These are phyloP conservation scores for Clitopilus hobsonii DNA, from an alignment of 768 basidiomycete genomes.

Conservation along the genomic window DNA sequence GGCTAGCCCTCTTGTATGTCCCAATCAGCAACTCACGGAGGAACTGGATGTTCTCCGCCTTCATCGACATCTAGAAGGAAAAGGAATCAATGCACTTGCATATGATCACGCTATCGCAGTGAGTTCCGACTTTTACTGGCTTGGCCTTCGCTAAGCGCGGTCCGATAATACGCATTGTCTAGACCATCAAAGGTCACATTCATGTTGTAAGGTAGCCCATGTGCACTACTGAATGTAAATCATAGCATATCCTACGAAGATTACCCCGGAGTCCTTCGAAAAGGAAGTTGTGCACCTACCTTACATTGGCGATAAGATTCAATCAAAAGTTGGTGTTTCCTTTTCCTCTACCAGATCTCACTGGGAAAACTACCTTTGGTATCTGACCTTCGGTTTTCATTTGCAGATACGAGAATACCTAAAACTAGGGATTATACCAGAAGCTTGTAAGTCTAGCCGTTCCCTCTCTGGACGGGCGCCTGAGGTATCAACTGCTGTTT, in stretches of 20 bases:
- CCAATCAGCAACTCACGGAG: conserved; percentile 59
- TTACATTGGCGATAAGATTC: conserved; percentile 46
- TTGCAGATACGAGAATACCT: conserved; percentile 61
- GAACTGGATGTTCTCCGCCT: conserved; percentile 56
- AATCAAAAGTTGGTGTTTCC: conserved; percentile 36
- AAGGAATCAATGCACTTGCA: conserved; percentile 61
- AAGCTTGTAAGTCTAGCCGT: conserved; percentile 43
- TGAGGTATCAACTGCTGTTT: neutral
- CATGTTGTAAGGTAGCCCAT: neutral
- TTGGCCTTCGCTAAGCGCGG: conserved; percentile 7
- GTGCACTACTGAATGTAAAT: neutral
- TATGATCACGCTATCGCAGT: conserved; percentile 74
- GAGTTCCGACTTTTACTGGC: conserved; percentile 19
- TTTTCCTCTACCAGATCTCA: neutral
- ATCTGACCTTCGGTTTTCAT: neutral
- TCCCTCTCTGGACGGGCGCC: neutral
- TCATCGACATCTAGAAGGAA: conserved; percentile 61
- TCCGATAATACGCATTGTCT: neutral
- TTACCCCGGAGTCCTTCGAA: conserved; percentile 31
- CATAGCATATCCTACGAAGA: conserved; percentile 43
- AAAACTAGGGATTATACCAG: conserved; percentile 47
- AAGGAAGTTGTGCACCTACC: conserved; percentile 39
- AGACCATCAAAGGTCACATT: conserved; percentile 45
- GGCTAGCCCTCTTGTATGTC: conserved; percentile 61
- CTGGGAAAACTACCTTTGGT: too few relatives aligned